Evolutionary conservation across 140 eudicot species (phyloP).

Genomic region (Bidens hawaiensis): DNA sequence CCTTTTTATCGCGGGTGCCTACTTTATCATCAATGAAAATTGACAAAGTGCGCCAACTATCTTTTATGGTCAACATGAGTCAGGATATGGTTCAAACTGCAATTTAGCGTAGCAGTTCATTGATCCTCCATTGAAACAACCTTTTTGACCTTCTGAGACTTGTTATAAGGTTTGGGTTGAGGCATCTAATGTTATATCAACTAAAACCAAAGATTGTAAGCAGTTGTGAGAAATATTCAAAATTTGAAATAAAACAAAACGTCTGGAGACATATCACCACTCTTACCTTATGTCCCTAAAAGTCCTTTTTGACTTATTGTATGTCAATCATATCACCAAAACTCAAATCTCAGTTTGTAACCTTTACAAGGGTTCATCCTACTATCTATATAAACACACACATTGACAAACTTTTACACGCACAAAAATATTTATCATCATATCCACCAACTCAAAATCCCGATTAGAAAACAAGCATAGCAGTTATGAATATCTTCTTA

Average conservation of each 20-base stretch:
- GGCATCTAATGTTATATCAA: neutral
- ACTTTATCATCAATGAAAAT: neutral
- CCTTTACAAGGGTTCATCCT: neutral
- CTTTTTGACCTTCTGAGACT: neutral
- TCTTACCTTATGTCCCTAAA: no score
- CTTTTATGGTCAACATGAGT: neutral
- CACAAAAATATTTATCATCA: neutral
- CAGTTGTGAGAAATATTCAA: neutral
- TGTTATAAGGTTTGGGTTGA: neutral
- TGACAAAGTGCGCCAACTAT: neutral
- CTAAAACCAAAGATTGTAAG: neutral
- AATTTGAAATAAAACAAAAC: no score
- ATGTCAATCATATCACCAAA: no score
- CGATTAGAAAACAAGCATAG: neutral
- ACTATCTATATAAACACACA: neutral
- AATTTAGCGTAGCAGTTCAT: neutral
- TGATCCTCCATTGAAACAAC: neutral
- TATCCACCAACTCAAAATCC: neutral
- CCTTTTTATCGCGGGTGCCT: neutral
- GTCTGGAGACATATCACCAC: no score
- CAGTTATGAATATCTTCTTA: neutral
- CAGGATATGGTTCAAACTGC: neutral
- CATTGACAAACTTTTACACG: neutral
- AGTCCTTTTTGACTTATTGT: no score
- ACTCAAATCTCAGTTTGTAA: no score